These are phyloP conservation scores for Spathaspora gorwiae DNA, from an alignment of 805 yeast species.

Conservation along the genomic window DNA sequence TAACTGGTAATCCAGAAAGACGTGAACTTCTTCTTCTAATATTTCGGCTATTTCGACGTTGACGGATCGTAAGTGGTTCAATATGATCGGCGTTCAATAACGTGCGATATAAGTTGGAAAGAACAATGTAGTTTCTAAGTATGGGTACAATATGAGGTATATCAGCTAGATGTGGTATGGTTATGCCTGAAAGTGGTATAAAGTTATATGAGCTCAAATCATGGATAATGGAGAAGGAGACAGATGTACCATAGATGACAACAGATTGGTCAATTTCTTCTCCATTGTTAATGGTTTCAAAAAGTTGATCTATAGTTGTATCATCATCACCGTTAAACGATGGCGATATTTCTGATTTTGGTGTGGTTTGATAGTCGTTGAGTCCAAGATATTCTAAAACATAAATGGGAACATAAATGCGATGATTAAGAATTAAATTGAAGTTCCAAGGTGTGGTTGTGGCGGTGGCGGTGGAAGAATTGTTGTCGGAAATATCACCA, in stretches of 20 bases:
- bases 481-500: not conserved
- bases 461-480: not conserved
- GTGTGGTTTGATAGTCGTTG: not conserved
- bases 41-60: not conserved
- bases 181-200: conserved; percentile 17
- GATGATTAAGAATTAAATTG: conserved; percentile 19
- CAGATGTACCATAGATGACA: not conserved
- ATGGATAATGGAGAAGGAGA: conserved; percentile 6
- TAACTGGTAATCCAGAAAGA: conserved; percentile 1
- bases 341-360: not conserved
- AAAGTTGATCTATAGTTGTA: not conserved
- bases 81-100: conserved; percentile 1
- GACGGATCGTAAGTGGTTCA: not conserved
- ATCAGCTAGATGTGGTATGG: conserved; percentile 20
- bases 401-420: conserved; percentile 23
- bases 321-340: not conserved
- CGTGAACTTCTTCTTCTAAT: conserved; percentile 9
- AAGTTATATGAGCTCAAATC: conserved; percentile 15
- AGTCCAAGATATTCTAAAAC: conserved; percentile 28
- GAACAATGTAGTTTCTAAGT: conserved; percentile 27
- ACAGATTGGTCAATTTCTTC: conserved; percentile 1
- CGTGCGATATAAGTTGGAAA: conserved; percentile 16
- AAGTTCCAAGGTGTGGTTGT: conserved; percentile 20
- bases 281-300: conserved; percentile 4
- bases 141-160: conserved; percentile 22